Percentiles rank a stretch among this genome's conserved stretches.
Conservation (phyloP, 139 green algal genomes). For the Desmodesmus armatus region DNA sequence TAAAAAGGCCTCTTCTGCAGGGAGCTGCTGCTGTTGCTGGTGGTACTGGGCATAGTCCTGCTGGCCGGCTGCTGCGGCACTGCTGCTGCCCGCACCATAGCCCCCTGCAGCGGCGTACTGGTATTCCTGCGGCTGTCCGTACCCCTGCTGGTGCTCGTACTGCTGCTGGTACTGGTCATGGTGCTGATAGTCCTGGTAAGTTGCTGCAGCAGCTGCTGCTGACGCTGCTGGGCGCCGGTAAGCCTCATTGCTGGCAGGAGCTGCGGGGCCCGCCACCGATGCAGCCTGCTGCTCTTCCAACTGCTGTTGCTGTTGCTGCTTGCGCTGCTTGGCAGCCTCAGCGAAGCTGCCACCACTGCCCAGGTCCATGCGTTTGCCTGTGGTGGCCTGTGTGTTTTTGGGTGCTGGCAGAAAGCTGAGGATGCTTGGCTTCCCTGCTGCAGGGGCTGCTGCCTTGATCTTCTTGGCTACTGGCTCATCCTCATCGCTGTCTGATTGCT, state of each 20-base stretch:
- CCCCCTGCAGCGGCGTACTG: no score
- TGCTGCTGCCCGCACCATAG: conserved; percentile 13
- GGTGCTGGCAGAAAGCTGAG: conserved; percentile 73
- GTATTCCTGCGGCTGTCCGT: no score
- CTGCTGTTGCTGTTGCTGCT: conserved; percentile 16
- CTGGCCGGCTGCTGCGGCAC: conserved; percentile 40
- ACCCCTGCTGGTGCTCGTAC: no score
- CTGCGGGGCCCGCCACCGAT: neutral
- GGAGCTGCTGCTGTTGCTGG: conserved; percentile 29
- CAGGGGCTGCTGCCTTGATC: conserved; percentile 33
- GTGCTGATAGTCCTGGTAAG: neutral
- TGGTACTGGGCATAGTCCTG: conserved; percentile 4
- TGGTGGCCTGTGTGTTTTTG: conserved; percentile 50
- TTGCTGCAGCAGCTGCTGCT: conserved; percentile 14
- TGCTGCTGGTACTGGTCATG: neutral
- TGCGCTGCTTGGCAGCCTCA: neutral
- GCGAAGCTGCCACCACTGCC: conserved; percentile 14
- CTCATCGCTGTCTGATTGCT: conserved; percentile 49
- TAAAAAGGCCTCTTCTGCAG: conserved; percentile 51
- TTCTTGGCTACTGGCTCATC: conserved; percentile 49
- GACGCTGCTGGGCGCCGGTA: neutral
- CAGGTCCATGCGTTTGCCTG: conserved; percentile 11
- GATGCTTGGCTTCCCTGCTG: conserved; percentile 48
- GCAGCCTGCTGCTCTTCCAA: neutral
- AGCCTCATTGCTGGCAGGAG: conserved; percentile 13